Conservation (phyloP, 306 rosid species). For the Dalbergia oliveri region DNA sequence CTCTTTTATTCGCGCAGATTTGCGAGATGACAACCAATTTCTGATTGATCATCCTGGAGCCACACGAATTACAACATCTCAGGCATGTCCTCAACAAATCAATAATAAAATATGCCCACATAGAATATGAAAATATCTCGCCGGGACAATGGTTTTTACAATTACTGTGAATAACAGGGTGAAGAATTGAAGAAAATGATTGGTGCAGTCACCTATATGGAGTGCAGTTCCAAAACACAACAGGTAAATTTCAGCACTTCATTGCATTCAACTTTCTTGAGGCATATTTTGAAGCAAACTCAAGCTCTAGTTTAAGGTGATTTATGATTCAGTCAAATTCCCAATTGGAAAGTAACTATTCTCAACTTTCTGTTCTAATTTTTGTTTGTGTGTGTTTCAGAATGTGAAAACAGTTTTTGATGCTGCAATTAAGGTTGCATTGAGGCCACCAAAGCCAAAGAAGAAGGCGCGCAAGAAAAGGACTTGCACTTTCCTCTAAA, state of each 20-base stretch:
- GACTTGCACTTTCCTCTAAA: slow-evolving; percentile 48
- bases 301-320: not conserved
- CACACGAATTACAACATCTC: slow-evolving; percentile 60
- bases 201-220: slow-evolving; percentile 84
- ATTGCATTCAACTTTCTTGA: not conserved
- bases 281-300: slow-evolving; percentile 11
- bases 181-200: slow-evolving; percentile 92
- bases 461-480: slow-evolving; percentile 57
- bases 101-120: not conserved
- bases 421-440: slow-evolving; percentile 63
- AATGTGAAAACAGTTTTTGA: slow-evolving; percentile 67
- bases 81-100: slow-evolving; percentile 52
- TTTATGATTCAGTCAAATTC: not conserved
- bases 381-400: slow-evolving; percentile 38
- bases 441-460: slow-evolving; percentile 63
- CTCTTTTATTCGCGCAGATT: slow-evolving; percentile 53
- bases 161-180: slow-evolving; percentile 62
- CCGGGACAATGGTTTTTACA: slow-evolving; percentile 9
- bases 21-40: slow-evolving; percentile 73
- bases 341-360: not conserved
- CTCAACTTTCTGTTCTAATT: slow-evolving; percentile 10
- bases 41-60: slow-evolving; percentile 70
- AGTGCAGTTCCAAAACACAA: slow-evolving; percentile 96
- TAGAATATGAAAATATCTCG: slow-evolving; percentile 20
- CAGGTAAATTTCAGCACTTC: slow-evolving; percentile 59